Evolutionary conservation across 2,329 filamentous ascomycete genomes (phyloP), one percentile per base, ranked within the genome.

Genomic region (Ophiostoma perfectum): DNA sequence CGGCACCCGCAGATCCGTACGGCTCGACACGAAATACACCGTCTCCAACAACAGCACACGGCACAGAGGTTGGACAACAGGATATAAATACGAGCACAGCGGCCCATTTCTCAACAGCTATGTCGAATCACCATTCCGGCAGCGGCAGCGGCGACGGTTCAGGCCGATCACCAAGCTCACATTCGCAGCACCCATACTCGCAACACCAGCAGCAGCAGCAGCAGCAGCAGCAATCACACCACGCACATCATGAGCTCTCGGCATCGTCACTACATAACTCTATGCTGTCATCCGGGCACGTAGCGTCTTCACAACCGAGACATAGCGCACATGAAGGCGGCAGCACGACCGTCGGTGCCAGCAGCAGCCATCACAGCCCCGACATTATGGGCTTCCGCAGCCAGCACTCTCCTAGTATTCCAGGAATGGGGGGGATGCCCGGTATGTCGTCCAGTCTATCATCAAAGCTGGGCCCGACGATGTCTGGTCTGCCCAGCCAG

Each of bases 351-450:
- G 55, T 16, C n/a, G 49, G 27, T 12, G 55, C 39, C 36, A 41
- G 58, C 36, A 67, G 16, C 9, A 67, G 47, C 11, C 60, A 65
- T 52, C 27, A 64, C 41, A 66, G 38, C 18, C 42, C 39, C 38
- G 60, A 63, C 39, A 27, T 65, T 14, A 45, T 70, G 63, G 64
- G 47, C 60, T 64, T 70, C 66, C 70, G 67, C n/a, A 60, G 47
- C 14, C 65, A 67, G 12, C 65, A 44, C 12, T 64, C 69, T 4
- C 64, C 65, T 0, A 64, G 42, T 39, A 44, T 66, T 2, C 67
- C 70, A 5, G 45, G 66, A 3, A 39, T 69, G 9, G 65, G 45
- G 3, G 65, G 45, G 2, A 55, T 52, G 45, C 65, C 49, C 4
- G 65, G 68, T n/a, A 67, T 65, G 38, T 27, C 66, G 9, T 38